Evolutionary conservation across 306 rosid species (phyloP), one percentile per base, ranked within the genome.

Genomic region (Begonia peltatifolia): DNA sequence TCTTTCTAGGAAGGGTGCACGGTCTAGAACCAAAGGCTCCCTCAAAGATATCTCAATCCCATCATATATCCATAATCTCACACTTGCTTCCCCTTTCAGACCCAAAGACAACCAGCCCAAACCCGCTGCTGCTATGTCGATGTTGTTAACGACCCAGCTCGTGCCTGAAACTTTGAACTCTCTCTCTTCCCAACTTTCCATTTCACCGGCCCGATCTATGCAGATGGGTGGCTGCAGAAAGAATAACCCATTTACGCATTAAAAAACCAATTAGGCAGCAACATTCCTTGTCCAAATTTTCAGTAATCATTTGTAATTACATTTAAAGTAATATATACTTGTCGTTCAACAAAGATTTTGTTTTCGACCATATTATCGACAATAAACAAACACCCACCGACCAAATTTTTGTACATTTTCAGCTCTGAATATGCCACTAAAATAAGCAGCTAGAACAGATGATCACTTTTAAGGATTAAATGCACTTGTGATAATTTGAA

Each of bases 11-110:
- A 38, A 75, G 0, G 58, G 67, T n/a, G 97, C 95, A 55, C 95
- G 82, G 74, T 89, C 97, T 58, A 84, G 72, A 51, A 82, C 93
- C 69, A 84, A 67, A 6, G 97, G 97, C 43, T 89, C 97, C 61
- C 97, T 80, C 58, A 71, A 14, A 25, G 84, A 79, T 53, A 82
- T 61, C 64, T 84, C 95, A 53, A 84, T 64, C 64, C 95, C 95
- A 69, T 89, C 83, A 41, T 63, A 72, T 20, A 71, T 71, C 87
- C 84, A 78, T 54, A 89, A 44, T 68, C 72, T 73, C 72, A 78
- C 41, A 46, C 84, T 82, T 69, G 95, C 87, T 72, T 82, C 79
- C 50, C 97, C 97, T 80, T 84, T 86, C 57, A 89, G 83, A 58
- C 93, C 77, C 35, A 89, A 13, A 17, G 95, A 76, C 42, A 80